Percentiles rank a stretch among this genome's conserved stretches.
Evolutionary conservation across 805 yeast genomes (phyloP).

Genomic region (Metschnikowia cubensis): DNA sequence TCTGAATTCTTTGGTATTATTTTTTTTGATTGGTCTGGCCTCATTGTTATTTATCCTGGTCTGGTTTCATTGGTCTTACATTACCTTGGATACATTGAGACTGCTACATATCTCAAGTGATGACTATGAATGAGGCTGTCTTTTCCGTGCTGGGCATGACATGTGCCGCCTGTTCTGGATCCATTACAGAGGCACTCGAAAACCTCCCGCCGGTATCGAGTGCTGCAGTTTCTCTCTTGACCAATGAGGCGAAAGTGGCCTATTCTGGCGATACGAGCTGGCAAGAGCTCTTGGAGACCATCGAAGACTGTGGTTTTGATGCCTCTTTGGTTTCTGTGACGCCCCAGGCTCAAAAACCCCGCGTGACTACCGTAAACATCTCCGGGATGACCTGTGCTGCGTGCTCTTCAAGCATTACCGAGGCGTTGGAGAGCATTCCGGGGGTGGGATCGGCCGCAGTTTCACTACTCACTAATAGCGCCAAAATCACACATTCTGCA

Average conservation of each 20-base stretch:
- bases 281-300: slow-evolving; percentile 4
- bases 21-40: too few relatives aligned
- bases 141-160: slow-evolving; percentile 23
- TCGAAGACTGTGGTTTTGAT: slow-evolving; percentile 19
- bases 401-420: slow-evolving; percentile 16
- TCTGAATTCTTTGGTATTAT: too few relatives aligned
- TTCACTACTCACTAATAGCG: slow-evolving; percentile 16
- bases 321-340: slow-evolving; percentile 9
- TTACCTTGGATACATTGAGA: too few relatives aligned
- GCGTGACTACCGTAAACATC: slow-evolving; percentile 5
- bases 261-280: slow-evolving; percentile 5
- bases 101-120: background rate
- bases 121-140: slow-evolving; percentile 8
- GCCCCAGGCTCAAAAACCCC: background rate
- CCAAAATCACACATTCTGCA: slow-evolving; percentile 8
- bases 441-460: slow-evolving; percentile 14
- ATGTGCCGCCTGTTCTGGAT: slow-evolving; percentile 24
- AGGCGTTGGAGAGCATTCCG: slow-evolving; percentile 10
- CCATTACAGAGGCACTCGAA: slow-evolving; percentile 22
- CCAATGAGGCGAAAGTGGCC: slow-evolving; percentile 25
- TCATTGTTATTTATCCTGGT: too few relatives aligned
- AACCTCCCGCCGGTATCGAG: slow-evolving; percentile 12
- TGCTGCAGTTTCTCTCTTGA: slow-evolving; percentile 23
- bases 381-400: slow-evolving; percentile 21
- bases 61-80: too few relatives aligned